phyloP scores from a whole-genome alignment of 1,284 basidiomycete species.

The Microbotryum violaceum region DNA sequence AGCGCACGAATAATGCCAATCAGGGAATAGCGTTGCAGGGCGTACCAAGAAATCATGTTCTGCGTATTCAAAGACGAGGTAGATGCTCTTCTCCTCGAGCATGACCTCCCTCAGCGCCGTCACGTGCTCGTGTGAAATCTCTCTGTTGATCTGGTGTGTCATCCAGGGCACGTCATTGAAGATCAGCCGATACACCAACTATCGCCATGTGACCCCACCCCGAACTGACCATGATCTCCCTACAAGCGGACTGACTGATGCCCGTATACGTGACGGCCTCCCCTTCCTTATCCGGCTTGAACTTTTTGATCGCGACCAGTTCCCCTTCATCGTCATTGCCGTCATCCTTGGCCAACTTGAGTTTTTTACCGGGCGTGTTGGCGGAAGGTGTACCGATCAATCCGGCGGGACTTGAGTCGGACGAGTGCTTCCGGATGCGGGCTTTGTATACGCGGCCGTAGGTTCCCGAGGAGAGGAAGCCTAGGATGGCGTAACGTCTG shows the following conservation, averaged over 20 bases:
- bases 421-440: constrained; percentile 42
- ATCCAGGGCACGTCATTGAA: not conserved
- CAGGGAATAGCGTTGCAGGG: constrained; percentile 16
- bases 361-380: constrained; percentile 22
- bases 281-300: constrained; percentile 98
- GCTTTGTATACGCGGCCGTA: constrained; percentile 99
- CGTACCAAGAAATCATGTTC: constrained; percentile 93
- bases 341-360: constrained; percentile 48
- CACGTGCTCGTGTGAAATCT: constrained; percentile 87
- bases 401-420: constrained; percentile 23
- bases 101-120: constrained; percentile 89
- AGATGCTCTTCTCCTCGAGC: constrained; percentile 93
- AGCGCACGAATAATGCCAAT: not conserved
- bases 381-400: constrained; percentile 28
- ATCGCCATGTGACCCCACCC: not conserved
- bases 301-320: constrained; percentile 96
- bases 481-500: constrained; percentile 68
- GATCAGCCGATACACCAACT: too few species aligned
- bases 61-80: constrained; percentile 98
- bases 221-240: constrained; percentile 79
- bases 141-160: constrained; percentile 68
- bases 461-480: constrained; percentile 96
- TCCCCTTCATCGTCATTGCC: constrained; percentile 50
- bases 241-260: constrained; percentile 91
- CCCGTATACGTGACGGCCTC: constrained; percentile 86